A percentile compares a stretch with the other conserved stretches of the same genome.
Conservation (phyloP, 805 yeast species). For the Nakazawaea laoshanensis region DNA sequence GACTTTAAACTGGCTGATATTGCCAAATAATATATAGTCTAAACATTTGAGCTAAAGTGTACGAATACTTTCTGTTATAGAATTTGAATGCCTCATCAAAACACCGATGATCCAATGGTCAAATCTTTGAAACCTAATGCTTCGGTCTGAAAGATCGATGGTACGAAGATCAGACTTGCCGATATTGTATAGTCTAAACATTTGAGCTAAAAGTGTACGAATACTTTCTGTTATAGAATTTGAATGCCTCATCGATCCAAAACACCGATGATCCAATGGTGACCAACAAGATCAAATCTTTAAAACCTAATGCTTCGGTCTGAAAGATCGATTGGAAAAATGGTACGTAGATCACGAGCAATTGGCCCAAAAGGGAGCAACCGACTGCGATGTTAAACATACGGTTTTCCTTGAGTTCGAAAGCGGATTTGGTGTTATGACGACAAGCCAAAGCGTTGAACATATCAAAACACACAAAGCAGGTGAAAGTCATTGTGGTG, state of each 20-base stretch:
- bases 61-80: conserved; percentile 15
- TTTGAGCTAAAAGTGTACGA: conserved; percentile 2
- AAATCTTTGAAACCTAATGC: conserved; percentile 70
- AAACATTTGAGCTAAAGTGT: too few relatives aligned
- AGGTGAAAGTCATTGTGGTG: conserved; percentile 97
- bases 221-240: conserved; percentile 27
- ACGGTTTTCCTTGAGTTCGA: conserved; percentile 63
- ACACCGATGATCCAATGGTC: conserved; percentile 67
- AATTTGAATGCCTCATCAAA: conserved; percentile 79
- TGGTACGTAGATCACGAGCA: conserved; percentile 89
- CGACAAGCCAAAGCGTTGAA: conserved; percentile 94
- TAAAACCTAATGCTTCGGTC: conserved; percentile 76
- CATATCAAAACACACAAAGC: conserved; percentile 94
- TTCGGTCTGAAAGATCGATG: conserved; percentile 90
- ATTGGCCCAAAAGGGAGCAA: conserved; percentile 81
- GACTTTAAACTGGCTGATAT: conserved; percentile 91
- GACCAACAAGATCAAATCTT: conserved; percentile 60
- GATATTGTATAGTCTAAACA: too few relatives aligned
- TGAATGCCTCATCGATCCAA: conserved; percentile 77
- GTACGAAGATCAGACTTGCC: conserved; percentile 87
- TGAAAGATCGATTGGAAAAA: conserved; percentile 90
- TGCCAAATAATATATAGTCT: conserved; percentile 33
- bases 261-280: conserved; percentile 72
- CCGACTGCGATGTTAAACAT: conserved; percentile 94
- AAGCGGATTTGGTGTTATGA: conserved; percentile 74